These are phyloP conservation scores for Ottelia alismoides DNA, from an alignment of 106 monocot genomes.

Conservation along the genomic window DNA sequence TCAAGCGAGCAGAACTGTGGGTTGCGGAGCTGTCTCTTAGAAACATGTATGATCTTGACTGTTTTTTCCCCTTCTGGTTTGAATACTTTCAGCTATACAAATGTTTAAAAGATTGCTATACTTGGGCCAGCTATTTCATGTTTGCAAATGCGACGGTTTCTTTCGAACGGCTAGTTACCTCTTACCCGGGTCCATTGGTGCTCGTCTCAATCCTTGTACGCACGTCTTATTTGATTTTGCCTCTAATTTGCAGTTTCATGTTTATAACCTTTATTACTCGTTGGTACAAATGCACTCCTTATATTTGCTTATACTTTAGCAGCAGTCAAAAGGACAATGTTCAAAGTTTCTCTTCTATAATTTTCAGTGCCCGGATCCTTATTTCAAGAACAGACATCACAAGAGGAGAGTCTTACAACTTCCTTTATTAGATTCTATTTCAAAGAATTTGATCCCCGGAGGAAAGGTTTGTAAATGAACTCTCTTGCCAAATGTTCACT, in stretches of 20 bases:
- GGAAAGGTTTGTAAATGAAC: slow-evolving; percentile 65
- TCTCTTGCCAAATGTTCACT: no score
- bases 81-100: neutral
- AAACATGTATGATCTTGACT: slow-evolving; percentile 53
- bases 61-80: neutral
- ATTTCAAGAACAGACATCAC: slow-evolving; percentile 88
- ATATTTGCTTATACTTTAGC: no score
- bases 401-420: slow-evolving; percentile 83
- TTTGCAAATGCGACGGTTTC: slow-evolving; percentile 81
- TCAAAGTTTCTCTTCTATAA: neutral
- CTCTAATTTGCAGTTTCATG: no score
- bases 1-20: slow-evolving; percentile 81
- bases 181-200: slow-evolving; percentile 70
- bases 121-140: slow-evolving; percentile 58
- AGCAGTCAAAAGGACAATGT: no score
- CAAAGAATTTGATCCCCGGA: slow-evolving; percentile 36
- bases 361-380: slow-evolving; percentile 78
- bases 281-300: no score
- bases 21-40: slow-evolving; percentile 47
- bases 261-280: no score
- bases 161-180: slow-evolving; percentile 53
- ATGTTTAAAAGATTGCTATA: slow-evolving; percentile 1
- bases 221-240: no score
- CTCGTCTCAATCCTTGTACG: slow-evolving; percentile 85
- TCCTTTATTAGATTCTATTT: slow-evolving; percentile 58